A percentile compares a stretch with the other conserved stretches of the same genome.
Evolutionary conservation across 176 grass and related monocot species (phyloP).

Genomic region (Lolium multiflorum): DNA sequence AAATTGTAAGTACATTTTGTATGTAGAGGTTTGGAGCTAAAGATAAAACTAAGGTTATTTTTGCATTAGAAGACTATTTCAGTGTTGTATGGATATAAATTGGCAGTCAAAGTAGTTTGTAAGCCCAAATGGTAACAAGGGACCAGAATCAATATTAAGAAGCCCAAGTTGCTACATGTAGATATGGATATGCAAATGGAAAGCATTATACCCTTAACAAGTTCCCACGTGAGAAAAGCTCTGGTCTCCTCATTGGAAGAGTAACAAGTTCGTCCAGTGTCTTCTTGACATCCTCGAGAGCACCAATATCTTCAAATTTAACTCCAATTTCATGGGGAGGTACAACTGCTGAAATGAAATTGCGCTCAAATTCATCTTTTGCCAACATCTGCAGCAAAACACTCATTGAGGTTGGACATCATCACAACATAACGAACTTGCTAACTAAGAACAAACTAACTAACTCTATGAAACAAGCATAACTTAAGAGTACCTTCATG

Average conservation of each 20-base stretch:
- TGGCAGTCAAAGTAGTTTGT: slow-evolving; percentile 14
- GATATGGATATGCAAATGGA: slow-evolving; percentile 24
- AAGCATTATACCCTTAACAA: slow-evolving; percentile 80
- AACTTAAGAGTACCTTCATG: slow-evolving; percentile 58
- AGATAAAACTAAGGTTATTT: slow-evolving; percentile 16
- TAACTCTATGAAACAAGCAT: slow-evolving; percentile 24
- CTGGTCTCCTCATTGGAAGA: slow-evolving; percentile 95
- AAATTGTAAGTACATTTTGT: not conserved
- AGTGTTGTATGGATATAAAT: not conserved
- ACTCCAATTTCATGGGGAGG: slow-evolving; percentile 91
- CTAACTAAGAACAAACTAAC: not conserved
- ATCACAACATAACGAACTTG: slow-evolving; percentile 3
- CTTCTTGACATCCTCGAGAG: slow-evolving; percentile 92
- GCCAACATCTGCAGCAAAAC: slow-evolving; percentile 73
- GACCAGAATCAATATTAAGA: not conserved
- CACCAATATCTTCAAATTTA: slow-evolving; percentile 95
- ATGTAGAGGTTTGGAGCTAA: slow-evolving; percentile 5
- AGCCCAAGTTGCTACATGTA: slow-evolving; percentile 2
- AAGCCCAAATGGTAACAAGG: not conserved
- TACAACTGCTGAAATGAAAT: slow-evolving; percentile 93
- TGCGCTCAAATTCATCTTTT: slow-evolving; percentile 91
- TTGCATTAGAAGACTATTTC: slow-evolving; percentile 21
- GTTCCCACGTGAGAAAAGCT: slow-evolving; percentile 92
- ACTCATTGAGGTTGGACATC: slow-evolving; percentile 28
- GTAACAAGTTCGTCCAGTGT: slow-evolving; percentile 94